Percentiles rank a stretch among this genome's conserved stretches.
These are phyloP conservation scores for Phaeodactylum tricornutum DNA, from an alignment of 108 stramenopile genomes.

Conservation along the genomic window DNA sequence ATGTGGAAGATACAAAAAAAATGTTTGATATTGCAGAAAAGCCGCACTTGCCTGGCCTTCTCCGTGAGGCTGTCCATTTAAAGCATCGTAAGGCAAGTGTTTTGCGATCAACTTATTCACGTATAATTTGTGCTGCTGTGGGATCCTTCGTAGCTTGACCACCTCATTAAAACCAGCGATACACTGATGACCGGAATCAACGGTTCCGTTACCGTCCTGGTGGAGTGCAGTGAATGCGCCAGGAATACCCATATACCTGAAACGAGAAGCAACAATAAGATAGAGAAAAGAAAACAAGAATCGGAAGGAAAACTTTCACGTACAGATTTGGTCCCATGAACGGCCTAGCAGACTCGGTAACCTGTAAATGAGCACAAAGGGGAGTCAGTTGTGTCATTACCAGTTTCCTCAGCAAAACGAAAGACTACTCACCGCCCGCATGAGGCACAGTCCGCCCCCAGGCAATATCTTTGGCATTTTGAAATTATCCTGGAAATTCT, in stretches of 20 bases:
- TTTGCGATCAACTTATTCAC: constrained; percentile 35
- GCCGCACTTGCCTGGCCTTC: constrained; percentile 34
- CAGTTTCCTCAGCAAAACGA: background rate
- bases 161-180: constrained; percentile 76
- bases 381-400: background rate
- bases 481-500: constrained; percentile 42
- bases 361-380: background rate
- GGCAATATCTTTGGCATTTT: constrained; percentile 50
- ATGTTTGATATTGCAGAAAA: background rate
- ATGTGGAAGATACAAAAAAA: background rate
- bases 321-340: constrained; percentile 86
- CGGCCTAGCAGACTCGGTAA: constrained; percentile 25
- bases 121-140: constrained; percentile 59
- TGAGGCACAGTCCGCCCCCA: constrained; percentile 74
- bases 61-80: constrained; percentile 61
- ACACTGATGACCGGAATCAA: constrained; percentile 75
- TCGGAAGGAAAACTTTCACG: too few species aligned
- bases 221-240: constrained; percentile 71
- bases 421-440: constrained; percentile 58
- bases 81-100: constrained; percentile 24
- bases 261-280: too few species aligned
- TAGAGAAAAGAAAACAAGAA: too few species aligned
- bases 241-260: too few species aligned
- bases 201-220: constrained; percentile 82
- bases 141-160: constrained; percentile 66